Percentiles rank a stretch among this genome's conserved stretches.
Conservation (phyloP, 2,329 filamentous ascomycete genomes). For the Parastagonospora nodorum region DNA sequence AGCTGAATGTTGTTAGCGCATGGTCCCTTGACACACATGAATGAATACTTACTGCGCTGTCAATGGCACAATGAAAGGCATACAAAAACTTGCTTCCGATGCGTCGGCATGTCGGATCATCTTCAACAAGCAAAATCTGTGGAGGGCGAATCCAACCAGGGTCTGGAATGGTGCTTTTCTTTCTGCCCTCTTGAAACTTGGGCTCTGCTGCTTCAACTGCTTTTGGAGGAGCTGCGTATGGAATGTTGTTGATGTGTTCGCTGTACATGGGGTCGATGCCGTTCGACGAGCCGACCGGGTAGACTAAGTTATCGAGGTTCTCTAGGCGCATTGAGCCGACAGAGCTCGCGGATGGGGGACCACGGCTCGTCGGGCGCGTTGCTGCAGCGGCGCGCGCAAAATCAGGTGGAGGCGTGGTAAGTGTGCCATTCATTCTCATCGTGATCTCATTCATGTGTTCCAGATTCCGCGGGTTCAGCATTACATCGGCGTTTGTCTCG, state of each 20-base stretch:
- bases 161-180: conserved; percentile 65
- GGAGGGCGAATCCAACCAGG: conserved; percentile 72
- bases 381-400: conserved; percentile 50
- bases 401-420: conserved; percentile 63
- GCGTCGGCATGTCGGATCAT: conserved; percentile 68
- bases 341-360: conserved; percentile 55
- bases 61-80: conserved; percentile 67
- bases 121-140: conserved; percentile 88
- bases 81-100: conserved; percentile 71
- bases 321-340: conserved; percentile 59
- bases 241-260: conserved; percentile 93
- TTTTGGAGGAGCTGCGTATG: conserved; percentile 77
- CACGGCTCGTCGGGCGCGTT: conserved; percentile 51
- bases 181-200: conserved; percentile 58
- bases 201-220: conserved; percentile 57
- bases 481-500: conserved; percentile 68
- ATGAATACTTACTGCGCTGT: conserved; percentile 61
- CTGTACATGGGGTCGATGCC: conserved; percentile 95
- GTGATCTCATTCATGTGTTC: conserved; percentile 68
- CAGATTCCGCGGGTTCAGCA: conserved; percentile 66
- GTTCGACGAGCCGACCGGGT: conserved; percentile 86
- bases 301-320: conserved; percentile 76
- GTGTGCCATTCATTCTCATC: conserved; percentile 59
- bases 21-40: not conserved
- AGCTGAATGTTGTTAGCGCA: conserved; percentile 57